phyloP scores from a whole-genome alignment of 2,329 filamentous ascomycete genomes.

The Aureobasidium mangrovei region DNA sequence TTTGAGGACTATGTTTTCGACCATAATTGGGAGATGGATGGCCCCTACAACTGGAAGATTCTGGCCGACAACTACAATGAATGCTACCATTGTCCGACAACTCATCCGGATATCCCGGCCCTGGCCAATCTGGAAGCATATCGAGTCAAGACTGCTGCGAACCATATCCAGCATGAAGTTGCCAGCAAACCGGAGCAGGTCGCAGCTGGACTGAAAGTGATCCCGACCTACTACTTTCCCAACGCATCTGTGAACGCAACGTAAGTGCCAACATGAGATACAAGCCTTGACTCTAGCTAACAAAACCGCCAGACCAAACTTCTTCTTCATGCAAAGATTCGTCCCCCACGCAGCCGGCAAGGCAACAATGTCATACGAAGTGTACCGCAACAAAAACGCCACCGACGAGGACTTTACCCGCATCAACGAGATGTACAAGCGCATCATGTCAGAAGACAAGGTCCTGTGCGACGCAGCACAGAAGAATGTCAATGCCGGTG shows the following conservation, averaged over 20 bases:
- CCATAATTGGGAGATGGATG: constrained; percentile 48
- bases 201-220: constrained; percentile 38
- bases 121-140: constrained; percentile 52
- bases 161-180: constrained; percentile 42
- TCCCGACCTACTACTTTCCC: constrained; percentile 43
- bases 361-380: constrained; percentile 53
- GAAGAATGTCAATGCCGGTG: constrained; percentile 51
- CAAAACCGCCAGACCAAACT: constrained; percentile 40
- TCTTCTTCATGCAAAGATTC: constrained; percentile 55
- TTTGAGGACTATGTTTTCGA: constrained; percentile 49
- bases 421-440: constrained; percentile 53
- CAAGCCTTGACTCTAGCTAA: background rate
- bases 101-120: constrained; percentile 49
- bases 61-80: constrained; percentile 53
- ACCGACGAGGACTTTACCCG: constrained; percentile 49
- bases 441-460: constrained; percentile 58
- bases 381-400: constrained; percentile 53
- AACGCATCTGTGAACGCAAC: constrained; percentile 44
- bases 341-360: constrained; percentile 45
- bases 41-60: constrained; percentile 51
- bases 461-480: constrained; percentile 51
- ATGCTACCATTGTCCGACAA: constrained; percentile 54
- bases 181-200: constrained; percentile 42
- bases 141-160: constrained; percentile 40
- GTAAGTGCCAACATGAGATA: constrained; percentile 29